A percentile compares a stretch with the other conserved stretches of the same genome.
phyloP scores from a whole-genome alignment of 345 rosid genomes.

The Angophora floribunda region DNA sequence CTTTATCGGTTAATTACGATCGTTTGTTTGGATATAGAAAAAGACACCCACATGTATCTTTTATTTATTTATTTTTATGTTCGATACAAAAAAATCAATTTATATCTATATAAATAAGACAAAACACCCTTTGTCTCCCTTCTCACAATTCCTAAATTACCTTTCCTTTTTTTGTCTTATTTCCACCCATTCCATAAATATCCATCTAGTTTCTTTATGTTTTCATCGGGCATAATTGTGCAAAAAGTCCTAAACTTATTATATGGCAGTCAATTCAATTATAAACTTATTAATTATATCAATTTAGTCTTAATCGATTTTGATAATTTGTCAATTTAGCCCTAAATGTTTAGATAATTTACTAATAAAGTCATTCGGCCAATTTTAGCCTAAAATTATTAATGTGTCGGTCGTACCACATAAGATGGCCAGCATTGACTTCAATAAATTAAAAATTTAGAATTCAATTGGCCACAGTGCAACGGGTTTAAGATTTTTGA shows the following conservation, averaged over 20 bases:
- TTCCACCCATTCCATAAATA: neutral
- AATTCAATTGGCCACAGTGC: neutral
- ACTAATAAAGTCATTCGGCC: neutral
- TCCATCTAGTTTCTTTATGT: neutral
- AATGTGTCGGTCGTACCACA: neutral
- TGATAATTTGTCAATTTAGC: neutral
- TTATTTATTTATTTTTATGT: too few relatives aligned
- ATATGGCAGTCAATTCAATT: too few relatives aligned
- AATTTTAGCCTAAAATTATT: neutral
- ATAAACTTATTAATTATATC: too few relatives aligned
- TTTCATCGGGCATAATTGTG: neutral
- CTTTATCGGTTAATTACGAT: neutral
- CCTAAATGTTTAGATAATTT: too few relatives aligned
- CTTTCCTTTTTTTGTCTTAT: neutral
- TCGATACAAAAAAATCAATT: too few relatives aligned
- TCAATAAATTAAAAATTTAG: too few relatives aligned
- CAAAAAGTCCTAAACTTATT: too few relatives aligned
- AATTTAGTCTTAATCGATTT: too few relatives aligned
- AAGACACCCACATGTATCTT: neutral
- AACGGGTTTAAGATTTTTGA: neutral
- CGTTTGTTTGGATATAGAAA: neutral
- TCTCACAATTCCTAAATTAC: neutral
- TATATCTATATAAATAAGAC: neutral
- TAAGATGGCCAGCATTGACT: accelerated
- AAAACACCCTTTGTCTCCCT: neutral